phyloP scores from a whole-genome alignment of 1,284 basidiomycete species.

The Sphaerobolus stellatus region DNA sequence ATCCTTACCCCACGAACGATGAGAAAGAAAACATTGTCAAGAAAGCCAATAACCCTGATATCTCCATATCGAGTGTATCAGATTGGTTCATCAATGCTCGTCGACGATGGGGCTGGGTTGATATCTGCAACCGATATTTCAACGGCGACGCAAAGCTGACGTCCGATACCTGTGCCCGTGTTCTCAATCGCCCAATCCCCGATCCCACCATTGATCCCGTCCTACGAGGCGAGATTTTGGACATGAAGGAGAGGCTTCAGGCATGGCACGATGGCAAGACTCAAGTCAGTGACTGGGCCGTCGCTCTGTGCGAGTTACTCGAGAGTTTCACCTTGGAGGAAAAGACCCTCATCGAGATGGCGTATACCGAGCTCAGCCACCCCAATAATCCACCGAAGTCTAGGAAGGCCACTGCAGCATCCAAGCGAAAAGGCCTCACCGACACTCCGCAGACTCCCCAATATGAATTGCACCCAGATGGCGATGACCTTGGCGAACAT shows the following conservation, averaged over 20 bases:
- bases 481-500: no score
- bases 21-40: conserved; percentile 17
- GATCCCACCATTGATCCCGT: conserved; percentile 19
- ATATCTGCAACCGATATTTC: conserved; percentile 39
- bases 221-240: conserved; percentile 32
- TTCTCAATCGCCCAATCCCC: conserved; percentile 31
- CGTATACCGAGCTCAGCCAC: no score
- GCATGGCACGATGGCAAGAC: conserved; percentile 33
- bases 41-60: conserved; percentile 22
- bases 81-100: conserved; percentile 51
- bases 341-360: neutral
- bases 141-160: conserved; percentile 37
- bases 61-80: conserved; percentile 35
- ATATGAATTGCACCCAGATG: no score
- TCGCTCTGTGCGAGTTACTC: conserved; percentile 9
- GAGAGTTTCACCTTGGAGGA: neutral
- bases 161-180: conserved; percentile 40
- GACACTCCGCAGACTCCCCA: no score
- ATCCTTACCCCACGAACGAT: conserved; percentile 43
- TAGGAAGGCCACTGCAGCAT: no score
- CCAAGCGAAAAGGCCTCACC: no score
- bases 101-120: conserved; percentile 54
- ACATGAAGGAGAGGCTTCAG: conserved; percentile 34
- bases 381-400: no score
- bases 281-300: conserved; percentile 25